These are phyloP conservation scores for Trametes cinnabarina DNA, from an alignment of 768 basidiomycete genomes.

Conservation along the genomic window DNA sequence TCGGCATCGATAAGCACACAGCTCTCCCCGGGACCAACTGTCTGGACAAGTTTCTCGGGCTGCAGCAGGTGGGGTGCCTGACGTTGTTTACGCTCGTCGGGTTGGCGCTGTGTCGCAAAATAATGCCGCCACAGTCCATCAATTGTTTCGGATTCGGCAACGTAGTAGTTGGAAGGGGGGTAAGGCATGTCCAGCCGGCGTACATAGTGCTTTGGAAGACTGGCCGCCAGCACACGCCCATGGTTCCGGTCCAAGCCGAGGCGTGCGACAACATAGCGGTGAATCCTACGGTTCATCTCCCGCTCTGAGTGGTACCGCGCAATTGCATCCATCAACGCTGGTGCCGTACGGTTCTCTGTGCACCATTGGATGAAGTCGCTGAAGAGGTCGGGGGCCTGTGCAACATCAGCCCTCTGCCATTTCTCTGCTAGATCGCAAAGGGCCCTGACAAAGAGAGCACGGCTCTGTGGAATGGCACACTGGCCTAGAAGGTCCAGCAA, in stretches of 20 bases:
- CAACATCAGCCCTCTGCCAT: not conserved
- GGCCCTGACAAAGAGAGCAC: not conserved
- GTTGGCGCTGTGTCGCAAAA: not conserved
- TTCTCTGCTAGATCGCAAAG: not conserved
- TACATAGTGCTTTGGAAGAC: not conserved
- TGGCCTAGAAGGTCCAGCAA: too few relatives aligned
- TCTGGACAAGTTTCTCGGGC: not conserved
- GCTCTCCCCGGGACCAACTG: not conserved
- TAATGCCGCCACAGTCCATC: not conserved
- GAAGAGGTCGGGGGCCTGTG: not conserved
- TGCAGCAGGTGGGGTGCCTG: not conserved
- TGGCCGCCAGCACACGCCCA: not conserved
- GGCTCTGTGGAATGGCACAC: not conserved
- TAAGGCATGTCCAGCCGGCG: not conserved
- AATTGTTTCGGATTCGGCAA: not conserved
- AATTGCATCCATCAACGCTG: not conserved
- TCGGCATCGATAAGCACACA: not conserved
- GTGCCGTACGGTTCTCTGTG: not conserved
- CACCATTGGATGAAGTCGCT: not conserved
- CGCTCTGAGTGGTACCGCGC: not conserved
- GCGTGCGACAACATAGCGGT: not conserved
- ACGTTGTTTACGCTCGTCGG: not conserved
- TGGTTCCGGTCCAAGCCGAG: not conserved
- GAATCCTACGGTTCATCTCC: not conserved
- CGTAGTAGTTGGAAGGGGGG: not conserved